These are phyloP conservation scores for Calonectria henricotiae DNA, from an alignment of 2,329 filamentous ascomycete genomes.

Conservation along the genomic window DNA sequence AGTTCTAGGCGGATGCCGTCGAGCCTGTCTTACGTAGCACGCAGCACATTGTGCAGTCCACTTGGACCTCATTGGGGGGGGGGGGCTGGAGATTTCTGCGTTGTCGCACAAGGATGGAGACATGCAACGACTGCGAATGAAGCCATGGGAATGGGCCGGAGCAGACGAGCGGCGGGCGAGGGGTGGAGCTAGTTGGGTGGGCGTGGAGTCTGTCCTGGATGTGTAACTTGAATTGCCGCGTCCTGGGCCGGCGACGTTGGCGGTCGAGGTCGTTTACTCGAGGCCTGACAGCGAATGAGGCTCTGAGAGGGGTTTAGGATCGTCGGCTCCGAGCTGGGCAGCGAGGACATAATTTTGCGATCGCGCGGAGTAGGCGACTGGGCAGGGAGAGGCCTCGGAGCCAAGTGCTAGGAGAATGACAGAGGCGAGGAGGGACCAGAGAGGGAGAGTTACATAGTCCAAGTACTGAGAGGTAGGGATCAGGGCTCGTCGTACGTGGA, in stretches of 20 bases:
- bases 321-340: constrained; percentile 27
- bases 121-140: constrained; percentile 1
- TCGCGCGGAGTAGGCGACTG: constrained; percentile 28
- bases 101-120: constrained; percentile 22
- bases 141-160: constrained; percentile 18
- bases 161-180: constrained; percentile 9
- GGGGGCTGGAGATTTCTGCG: constrained; percentile 7
- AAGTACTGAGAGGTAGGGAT: constrained; percentile 12
- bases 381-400: constrained; percentile 20
- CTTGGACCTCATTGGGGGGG: constrained; percentile 20
- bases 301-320: constrained; percentile 31
- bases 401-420: background rate
- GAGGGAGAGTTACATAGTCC: background rate
- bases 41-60: constrained; percentile 29
- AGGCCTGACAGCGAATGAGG: constrained; percentile 18
- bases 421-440: constrained; percentile 9
- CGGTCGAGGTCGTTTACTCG: constrained; percentile 19
- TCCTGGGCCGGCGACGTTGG: constrained; percentile 10
- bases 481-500: constrained; percentile 14
- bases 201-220: constrained; percentile 7
- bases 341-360: constrained; percentile 25
- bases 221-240: constrained; percentile 34
- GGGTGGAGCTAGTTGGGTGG: constrained; percentile 11
- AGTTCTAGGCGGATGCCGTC: constrained; percentile 28
- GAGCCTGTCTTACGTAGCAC: constrained; percentile 33